Evolutionary conservation across 1,284 basidiomycete genomes (phyloP), one percentile per base, ranked within the genome.

Genomic region (Ustilago loliicola): DNA sequence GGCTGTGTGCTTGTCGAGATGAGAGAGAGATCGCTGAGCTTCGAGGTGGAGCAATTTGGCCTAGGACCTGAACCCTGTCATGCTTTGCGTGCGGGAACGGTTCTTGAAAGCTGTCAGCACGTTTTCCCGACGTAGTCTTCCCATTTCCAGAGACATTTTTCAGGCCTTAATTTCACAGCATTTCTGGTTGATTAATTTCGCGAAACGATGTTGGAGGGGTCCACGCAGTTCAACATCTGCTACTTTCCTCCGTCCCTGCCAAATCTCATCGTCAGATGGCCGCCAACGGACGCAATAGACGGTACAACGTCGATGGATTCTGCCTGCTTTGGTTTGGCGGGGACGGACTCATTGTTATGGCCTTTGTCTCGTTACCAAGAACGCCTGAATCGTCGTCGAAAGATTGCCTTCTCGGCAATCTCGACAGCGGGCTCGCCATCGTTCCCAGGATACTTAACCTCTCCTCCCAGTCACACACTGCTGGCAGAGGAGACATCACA

Each of bases 101-200:
- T 21, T 23, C 21, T n/a, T 57, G 40, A 57, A 57, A 57, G 25
- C 40, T 57, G 55, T 57, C 55, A 57, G 55, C 55, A 57, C 55
- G 40, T 32, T 55, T 38, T 55, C 15, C 8, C 40, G 40, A 21
- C 40, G 7, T 45, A n/a, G n/a, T 19, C 17, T 23, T 27, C 48
- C 48, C 27, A 50, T 48, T 48, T 50, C 27, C 45, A 3, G 23
- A 21, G 23, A 23, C n/a, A 21, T 21, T 47, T 47, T 47, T 23
- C 2, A 21, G 45, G 7, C 45, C 45, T 23, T 9, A 21, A 47
- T 47, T 47, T 47, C 45, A 42, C 21, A 11, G 25, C 52, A 34
- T 36, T 34, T 36, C n/a, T n/a, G 32, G 32, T 34, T 34, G 32
- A 34, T 34, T 34, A 5, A 34, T 34, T 38, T 15, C 17, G 32